These are phyloP conservation scores for Hypoxylon perforatum DNA, from an alignment of 495 filamentous ascomycete genomes.

Conservation along the genomic window DNA sequence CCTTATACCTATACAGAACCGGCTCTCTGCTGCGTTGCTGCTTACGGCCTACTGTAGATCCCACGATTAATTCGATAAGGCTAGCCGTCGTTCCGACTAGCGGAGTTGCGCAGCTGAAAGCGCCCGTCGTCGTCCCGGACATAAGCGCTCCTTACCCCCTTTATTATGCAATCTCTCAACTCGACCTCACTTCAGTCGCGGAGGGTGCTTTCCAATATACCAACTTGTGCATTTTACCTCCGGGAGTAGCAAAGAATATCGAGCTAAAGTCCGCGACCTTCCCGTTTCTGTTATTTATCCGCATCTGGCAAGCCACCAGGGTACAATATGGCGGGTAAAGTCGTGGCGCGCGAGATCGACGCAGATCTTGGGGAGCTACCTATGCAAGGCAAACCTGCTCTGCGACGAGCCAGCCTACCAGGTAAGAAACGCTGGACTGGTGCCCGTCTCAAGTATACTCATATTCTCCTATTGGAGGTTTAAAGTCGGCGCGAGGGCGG, in stretches of 20 bases:
- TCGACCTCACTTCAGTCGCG: background rate
- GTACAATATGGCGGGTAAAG: conserved; percentile 37
- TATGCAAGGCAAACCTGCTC: conserved; percentile 16
- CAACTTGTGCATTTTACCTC: conserved; percentile 12
- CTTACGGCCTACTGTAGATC: conserved; percentile 7
- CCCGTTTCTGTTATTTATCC: conserved; percentile 37
- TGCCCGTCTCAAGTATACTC: conserved; percentile 37
- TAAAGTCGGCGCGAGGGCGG: conserved; percentile 4
- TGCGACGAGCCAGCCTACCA: conserved; percentile 17
- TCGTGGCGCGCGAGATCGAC: conserved; percentile 33
- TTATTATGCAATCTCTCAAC: background rate
- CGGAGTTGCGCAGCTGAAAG: background rate
- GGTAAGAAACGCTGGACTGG: conserved; percentile 24
- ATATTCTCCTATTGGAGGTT: conserved; percentile 6
- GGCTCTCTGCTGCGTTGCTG: conserved; percentile 6
- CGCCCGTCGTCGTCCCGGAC: background rate
- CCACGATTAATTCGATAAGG: background rate
- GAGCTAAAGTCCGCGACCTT: conserved; percentile 1
- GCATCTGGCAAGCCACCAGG: conserved; percentile 12
- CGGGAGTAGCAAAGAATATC: conserved; percentile 1
- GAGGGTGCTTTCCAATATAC: background rate
- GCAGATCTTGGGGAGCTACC: conserved; percentile 39
- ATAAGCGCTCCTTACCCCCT: background rate
- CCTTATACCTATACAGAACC: background rate
- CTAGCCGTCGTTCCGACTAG: conserved; percentile 16